phyloP scores from a whole-genome alignment of 2,329 filamentous ascomycete genomes.

The Aspergillus uvarum region DNA sequence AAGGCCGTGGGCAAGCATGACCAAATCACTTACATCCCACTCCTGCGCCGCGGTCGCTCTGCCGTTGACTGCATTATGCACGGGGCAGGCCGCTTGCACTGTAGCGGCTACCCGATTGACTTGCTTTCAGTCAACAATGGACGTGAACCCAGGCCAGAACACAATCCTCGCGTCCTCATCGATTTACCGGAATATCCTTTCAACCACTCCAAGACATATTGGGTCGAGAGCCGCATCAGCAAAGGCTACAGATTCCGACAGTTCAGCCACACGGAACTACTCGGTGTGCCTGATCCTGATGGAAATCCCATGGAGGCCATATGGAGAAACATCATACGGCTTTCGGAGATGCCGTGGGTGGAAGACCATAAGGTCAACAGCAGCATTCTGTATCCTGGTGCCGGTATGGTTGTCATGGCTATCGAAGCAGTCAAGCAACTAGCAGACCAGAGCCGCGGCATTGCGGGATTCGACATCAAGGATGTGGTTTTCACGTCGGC shows the following conservation, averaged over 20 bases:
- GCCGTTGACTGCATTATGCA: background rate
- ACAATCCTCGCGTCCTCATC: background rate
- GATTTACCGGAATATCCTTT: constrained; percentile 18
- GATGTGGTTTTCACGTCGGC: constrained; percentile 6
- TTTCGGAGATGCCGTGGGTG: constrained; percentile 42
- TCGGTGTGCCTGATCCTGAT: constrained; percentile 17
- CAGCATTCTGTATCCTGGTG: constrained; percentile 19
- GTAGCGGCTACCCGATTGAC: background rate
- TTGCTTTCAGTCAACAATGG: background rate
- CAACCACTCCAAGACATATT: constrained; percentile 14
- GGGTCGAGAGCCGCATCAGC: constrained; percentile 8
- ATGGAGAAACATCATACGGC: constrained; percentile 48
- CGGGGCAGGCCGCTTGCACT: background rate
- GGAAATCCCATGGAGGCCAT: constrained; percentile 23
- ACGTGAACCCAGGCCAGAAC: background rate
- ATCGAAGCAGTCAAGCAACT: constrained; percentile 18
- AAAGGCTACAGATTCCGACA: constrained; percentile 4
- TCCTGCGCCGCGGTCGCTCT: background rate
- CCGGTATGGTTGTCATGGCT: constrained; percentile 21
- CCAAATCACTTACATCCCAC: background rate
- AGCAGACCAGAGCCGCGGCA: constrained; percentile 1
- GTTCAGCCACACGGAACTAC: constrained; percentile 11
- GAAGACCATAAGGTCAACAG: constrained; percentile 40
- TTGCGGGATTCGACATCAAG: constrained; percentile 5
- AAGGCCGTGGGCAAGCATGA: background rate